A percentile compares a stretch with the other conserved stretches of the same genome.
These are phyloP conservation scores for Daldinia sp. DNA, from an alignment of 2,329 filamentous ascomycete genomes.

Conservation along the genomic window DNA sequence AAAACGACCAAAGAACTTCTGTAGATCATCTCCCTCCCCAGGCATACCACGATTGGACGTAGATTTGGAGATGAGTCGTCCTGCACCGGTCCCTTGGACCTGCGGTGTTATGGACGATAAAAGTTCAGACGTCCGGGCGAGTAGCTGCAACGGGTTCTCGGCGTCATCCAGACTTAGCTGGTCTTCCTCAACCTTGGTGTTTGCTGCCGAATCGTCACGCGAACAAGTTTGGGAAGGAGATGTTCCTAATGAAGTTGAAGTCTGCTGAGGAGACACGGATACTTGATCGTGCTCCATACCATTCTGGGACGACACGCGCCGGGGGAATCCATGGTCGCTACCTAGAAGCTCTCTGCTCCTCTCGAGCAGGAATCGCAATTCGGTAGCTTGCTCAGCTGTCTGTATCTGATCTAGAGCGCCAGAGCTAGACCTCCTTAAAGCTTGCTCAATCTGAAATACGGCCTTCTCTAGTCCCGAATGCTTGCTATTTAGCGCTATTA, in stretches of 20 bases:
- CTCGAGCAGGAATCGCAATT: slow-evolving; percentile 59
- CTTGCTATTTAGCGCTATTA: slow-evolving; percentile 62
- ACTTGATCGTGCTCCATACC: slow-evolving; percentile 36
- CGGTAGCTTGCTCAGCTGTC: slow-evolving; percentile 53
- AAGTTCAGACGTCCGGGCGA: slow-evolving; percentile 76
- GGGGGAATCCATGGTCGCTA: slow-evolving; percentile 36
- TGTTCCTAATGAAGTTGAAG: slow-evolving; percentile 42
- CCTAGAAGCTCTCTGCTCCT: slow-evolving; percentile 55
- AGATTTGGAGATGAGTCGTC: slow-evolving; percentile 35
- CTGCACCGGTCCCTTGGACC: slow-evolving; percentile 33
- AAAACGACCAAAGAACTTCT: slow-evolving; percentile 72
- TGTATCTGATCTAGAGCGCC: slow-evolving; percentile 50
- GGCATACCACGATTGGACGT: slow-evolving; percentile 44
- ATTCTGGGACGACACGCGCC: slow-evolving; percentile 34
- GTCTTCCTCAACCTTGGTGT: slow-evolving; percentile 54
- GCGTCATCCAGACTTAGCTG: slow-evolving; percentile 69
- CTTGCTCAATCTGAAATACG: slow-evolving; percentile 76
- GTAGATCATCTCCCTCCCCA: slow-evolving; percentile 58
- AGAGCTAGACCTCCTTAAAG: slow-evolving; percentile 63
- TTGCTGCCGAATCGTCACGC: slow-evolving; percentile 37
- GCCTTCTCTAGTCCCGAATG: slow-evolving; percentile 78
- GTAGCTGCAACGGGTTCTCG: slow-evolving; percentile 76
- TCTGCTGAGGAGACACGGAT: slow-evolving; percentile 43
- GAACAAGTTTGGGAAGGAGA: slow-evolving; percentile 44
- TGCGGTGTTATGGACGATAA: slow-evolving; percentile 49